Evolutionary conservation across 192 early-diverging fungal genomes (phyloP), one percentile per base, ranked within the genome.

Genomic region (Linderina pennispora): DNA sequence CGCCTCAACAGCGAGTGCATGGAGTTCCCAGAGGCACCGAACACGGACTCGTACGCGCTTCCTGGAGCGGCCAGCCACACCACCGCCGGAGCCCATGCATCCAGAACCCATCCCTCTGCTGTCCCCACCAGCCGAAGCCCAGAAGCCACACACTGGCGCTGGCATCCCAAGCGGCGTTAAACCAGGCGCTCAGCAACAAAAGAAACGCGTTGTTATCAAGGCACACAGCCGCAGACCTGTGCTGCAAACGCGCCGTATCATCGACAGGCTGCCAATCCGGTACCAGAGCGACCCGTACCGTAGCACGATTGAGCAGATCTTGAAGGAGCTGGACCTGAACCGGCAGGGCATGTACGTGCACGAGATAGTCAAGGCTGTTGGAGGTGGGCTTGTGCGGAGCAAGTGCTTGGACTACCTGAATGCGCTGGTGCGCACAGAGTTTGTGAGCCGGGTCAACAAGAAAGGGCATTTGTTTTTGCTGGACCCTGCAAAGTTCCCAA

Each of bases 391-490:
- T 42, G 59, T 55, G 2, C 55, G 67, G 21, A 64, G 50, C 39
- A 58, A 58, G 37, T 71, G 67, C 17, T 49, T 52, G 17, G 67
- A 71, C 35, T 71, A 71, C 23, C 39, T 71, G 67, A 71, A 71
- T 18, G 62, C 62, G 3, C 43, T 71, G 24, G 56, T 64, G 0
- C 55, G 56, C 14, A 64, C 59, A 0, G 67, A 64, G 17, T 36
- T 55, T 11, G 56, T 71, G 1, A 28, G 47, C 3, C 55, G 61
- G 14, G 49, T 71, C 26, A 64, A 58, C 43, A 71, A 71, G 40
- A 71, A 71, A 38, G 67, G 67, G 4, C 67, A 71, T 18, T 24
- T 71, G 55, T 71, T 71, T 23, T 71, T 53, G 14, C 67, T 71
- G 19, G 56, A 71, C 33, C 59, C 60, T 25, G 67, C 64, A 33